These are phyloP conservation scores for Lolium perenne DNA, from an alignment of 176 grass and related monocot species.

Conservation along the genomic window DNA sequence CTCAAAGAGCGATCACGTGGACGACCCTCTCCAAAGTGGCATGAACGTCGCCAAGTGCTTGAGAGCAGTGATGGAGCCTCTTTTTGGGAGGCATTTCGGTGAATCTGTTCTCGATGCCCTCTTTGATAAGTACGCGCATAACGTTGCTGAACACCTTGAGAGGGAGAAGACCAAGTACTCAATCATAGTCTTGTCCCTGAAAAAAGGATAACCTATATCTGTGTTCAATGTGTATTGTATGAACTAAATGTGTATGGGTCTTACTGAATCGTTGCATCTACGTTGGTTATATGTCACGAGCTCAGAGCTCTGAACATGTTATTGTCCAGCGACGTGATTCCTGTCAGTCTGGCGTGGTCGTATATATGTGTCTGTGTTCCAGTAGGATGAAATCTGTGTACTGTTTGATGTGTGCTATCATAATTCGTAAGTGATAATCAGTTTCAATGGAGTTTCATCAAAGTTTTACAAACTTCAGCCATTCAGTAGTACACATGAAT, in stretches of 20 bases:
- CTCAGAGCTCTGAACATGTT: background rate
- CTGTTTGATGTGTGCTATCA: no score
- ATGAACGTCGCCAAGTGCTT: conserved; percentile 5
- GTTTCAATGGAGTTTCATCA: no score
- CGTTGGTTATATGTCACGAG: background rate
- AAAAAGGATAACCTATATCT: background rate
- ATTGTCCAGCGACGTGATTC: no score
- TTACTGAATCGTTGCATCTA: background rate
- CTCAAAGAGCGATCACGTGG: background rate
- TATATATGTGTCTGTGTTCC: background rate
- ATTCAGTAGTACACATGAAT: no score
- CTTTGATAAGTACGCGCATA: background rate
- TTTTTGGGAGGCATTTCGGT: conserved; percentile 32
- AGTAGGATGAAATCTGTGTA: background rate
- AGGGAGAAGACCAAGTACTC: conserved; percentile 37
- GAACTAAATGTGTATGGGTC: background rate
- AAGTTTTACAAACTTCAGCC: no score
- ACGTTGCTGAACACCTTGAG: conserved; percentile 27
- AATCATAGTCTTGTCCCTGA: conserved; percentile 32
- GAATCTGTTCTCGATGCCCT: conserved; percentile 31
- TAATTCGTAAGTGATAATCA: no score
- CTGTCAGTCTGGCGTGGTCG: no score
- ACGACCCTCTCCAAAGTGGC: conserved; percentile 13
- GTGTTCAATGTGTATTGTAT: background rate
- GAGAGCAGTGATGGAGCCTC: conserved; percentile 33